phyloP scores from a whole-genome alignment of 352 stramenopile genomes.

The Phytopythium mirpurense region DNA sequence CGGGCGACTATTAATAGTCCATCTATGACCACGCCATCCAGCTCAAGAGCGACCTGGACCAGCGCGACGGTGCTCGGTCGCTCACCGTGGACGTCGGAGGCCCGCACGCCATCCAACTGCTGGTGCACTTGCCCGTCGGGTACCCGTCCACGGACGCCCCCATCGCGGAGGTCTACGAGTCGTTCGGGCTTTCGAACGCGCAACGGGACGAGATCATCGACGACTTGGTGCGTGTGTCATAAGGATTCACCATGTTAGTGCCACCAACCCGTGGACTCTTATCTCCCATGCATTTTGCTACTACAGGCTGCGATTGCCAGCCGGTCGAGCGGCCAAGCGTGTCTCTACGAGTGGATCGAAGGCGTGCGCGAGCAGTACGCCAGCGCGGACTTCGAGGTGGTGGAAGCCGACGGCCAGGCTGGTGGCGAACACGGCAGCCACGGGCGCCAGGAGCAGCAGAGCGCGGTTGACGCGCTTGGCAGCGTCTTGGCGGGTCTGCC shows the following conservation, averaged over 20 bases:
- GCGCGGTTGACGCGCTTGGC: conserved; percentile 10
- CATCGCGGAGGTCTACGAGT: conserved; percentile 78
- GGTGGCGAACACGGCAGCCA: not conserved
- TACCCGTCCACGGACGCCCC: conserved; percentile 70
- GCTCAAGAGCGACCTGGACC: conserved; percentile 45
- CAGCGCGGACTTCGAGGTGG: conserved; percentile 28
- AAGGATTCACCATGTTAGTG: too few species aligned
- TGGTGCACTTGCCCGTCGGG: conserved; percentile 62
- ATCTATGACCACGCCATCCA: conserved; percentile 73
- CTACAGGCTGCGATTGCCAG: conserved; percentile 52
- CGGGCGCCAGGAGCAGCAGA: conserved; percentile 8
- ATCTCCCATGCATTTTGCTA: not conserved
- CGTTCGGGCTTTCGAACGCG: conserved; percentile 66
- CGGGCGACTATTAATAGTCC: too few species aligned
- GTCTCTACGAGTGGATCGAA: conserved; percentile 86
- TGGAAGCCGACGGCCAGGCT: not conserved
- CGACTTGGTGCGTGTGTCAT: conserved; percentile 50
- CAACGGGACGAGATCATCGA: conserved; percentile 60
- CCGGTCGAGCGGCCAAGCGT: conserved; percentile 71
- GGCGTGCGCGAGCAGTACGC: conserved; percentile 69
- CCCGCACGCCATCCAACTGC: conserved; percentile 54
- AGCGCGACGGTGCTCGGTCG: conserved; percentile 32
- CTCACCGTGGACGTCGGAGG: conserved; percentile 60
- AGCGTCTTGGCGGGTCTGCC: conserved; percentile 15
- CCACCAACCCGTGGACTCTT: not conserved